Evolutionary conservation across 768 basidiomycete species (phyloP), one percentile per base, ranked within the genome.

Genomic region (Leccinellum rugosiceps): DNA sequence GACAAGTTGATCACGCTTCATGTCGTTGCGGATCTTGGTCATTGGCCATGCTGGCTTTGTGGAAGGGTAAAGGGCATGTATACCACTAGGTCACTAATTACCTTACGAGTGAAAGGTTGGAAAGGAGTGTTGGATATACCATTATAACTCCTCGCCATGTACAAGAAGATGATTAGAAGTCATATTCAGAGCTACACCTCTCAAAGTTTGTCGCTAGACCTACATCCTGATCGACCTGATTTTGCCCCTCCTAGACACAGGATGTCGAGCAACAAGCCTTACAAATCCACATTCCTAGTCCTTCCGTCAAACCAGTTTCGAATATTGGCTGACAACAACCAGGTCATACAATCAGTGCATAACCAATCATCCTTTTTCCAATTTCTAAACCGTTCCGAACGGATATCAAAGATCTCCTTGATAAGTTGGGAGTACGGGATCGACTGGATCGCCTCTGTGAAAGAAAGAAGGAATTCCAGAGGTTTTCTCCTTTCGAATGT

Each of bases 351-450:
- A 1, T 50, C 21, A 55, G 61, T 57, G 57, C 75, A 76, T n/a
- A 74, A 17, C 64, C 71, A 70, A 28, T 73, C 69, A 17, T 63
- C 61, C 43, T 65, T 67, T 14, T 63, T 48, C 75, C 72, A 74
- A 52, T 63, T 13, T 34, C n/a, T 51, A 60, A 69, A 69, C 17
- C 6, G 19, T n/a, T 47, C 44, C 11, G 59, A 67, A 25, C 60
- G 54, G 34, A 67, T 47, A 46, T 62, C 59, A 50, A 63, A 62
- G 3, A 69, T 17, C 32, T 66, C 65, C 5, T 44, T 44, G 1
- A 69, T 49, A 17, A 61, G 50, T 34, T 53, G 50, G 25, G 54
- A 25, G 19, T 60, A 64, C 6, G 65, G 45, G 3, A 58, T 60
- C 13, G 58, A 54, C 25, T 47, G 34, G 32, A 49, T 30, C 14